Evolutionary conservation across 495 filamentous ascomycete genomes (phyloP).

Genomic region (Geopyxis carbonaria): DNA sequence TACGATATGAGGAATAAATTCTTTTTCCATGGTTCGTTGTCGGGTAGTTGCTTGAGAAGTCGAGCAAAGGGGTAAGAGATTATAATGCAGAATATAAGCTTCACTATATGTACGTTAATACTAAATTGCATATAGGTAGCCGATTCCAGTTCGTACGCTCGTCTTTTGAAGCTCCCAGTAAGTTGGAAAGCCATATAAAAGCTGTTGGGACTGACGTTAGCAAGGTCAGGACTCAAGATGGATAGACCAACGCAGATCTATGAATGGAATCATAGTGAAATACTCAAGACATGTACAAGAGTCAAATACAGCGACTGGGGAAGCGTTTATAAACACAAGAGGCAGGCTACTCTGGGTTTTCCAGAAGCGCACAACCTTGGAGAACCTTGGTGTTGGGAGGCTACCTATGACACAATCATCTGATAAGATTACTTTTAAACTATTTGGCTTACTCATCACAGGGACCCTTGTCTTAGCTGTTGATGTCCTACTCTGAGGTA

Average conservation of each 20-base stretch:
- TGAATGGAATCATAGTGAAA: conserved; percentile 74
- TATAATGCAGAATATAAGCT: conserved; percentile 79
- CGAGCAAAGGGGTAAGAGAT: conserved; percentile 85
- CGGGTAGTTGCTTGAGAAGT: conserved; percentile 78
- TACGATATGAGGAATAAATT: conserved; percentile 85
- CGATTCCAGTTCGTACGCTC: conserved; percentile 42
- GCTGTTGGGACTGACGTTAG: conserved; percentile 33
- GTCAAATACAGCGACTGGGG: no score
- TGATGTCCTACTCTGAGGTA: no score
- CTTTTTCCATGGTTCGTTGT: conserved; percentile 67
- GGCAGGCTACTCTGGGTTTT: no score
- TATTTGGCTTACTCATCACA: no score
- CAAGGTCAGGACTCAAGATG: conserved; percentile 4
- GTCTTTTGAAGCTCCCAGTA: conserved; percentile 64
- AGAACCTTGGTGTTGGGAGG: no score
- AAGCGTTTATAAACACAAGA: no score
- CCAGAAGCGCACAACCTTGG: no score
- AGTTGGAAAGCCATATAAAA: conserved; percentile 46
- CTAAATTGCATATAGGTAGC: background rate
- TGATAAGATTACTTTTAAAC: no score
- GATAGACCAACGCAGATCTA: conserved; percentile 51
- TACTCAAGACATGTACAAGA: no score
- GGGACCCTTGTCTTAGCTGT: no score
- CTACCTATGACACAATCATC: no score
- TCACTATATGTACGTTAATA: conserved; percentile 43